A percentile compares a stretch with the other conserved stretches of the same genome.
Conservation (phyloP, 2,329 filamentous ascomycete species). For the Tetracladium maxilliforme region DNA sequence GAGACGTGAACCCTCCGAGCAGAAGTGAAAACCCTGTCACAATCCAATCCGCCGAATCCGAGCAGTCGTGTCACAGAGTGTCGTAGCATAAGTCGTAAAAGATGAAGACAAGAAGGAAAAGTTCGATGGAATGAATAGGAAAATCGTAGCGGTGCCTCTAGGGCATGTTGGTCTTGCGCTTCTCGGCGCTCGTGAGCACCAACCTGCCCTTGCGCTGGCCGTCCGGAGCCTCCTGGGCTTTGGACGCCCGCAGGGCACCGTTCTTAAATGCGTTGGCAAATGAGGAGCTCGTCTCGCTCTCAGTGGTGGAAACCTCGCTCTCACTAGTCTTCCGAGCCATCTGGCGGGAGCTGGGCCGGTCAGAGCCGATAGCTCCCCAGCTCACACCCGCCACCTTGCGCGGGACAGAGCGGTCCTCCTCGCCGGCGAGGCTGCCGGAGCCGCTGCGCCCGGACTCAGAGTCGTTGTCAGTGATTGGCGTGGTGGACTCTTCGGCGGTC, state of each 20-base stretch:
- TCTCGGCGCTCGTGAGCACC: conserved; percentile 78
- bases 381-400: conserved; percentile 55
- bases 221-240: conserved; percentile 39
- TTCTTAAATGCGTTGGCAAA: conserved; percentile 55
- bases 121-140: background rate
- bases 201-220: conserved; percentile 72
- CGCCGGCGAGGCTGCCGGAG: conserved; percentile 69
- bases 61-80: too few relatives aligned
- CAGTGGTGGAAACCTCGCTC: conserved; percentile 37
- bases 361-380: conserved; percentile 77
- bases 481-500: conserved; percentile 47
- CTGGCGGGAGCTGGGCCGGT: conserved; percentile 60
- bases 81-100: conserved; percentile 1
- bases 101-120: conserved; percentile 2
- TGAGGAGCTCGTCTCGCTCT: conserved; percentile 54
- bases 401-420: conserved; percentile 38
- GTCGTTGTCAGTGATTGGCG: conserved; percentile 58
- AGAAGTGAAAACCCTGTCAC: too few relatives aligned
- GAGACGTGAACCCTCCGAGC: too few relatives aligned
- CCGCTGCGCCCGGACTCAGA: conserved; percentile 55
- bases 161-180: conserved; percentile 62
- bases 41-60: too few relatives aligned
- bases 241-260: too few relatives aligned
- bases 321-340: conserved; percentile 37
- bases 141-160: conserved; percentile 17